Base-by-base conservation (phyloP, 352 stramenopile species). In the Peronospora belbahrii region DNA sequence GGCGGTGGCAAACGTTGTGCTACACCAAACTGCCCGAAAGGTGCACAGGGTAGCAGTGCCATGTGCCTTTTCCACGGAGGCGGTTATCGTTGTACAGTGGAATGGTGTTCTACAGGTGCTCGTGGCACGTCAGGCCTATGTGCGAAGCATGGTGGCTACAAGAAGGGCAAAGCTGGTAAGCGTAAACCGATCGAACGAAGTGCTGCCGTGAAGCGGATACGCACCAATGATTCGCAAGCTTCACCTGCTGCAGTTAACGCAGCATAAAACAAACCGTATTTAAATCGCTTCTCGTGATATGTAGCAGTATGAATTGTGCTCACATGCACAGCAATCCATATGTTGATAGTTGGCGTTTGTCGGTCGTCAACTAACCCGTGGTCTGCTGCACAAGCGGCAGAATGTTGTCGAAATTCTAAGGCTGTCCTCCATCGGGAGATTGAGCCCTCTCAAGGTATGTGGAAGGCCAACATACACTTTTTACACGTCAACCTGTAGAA, bases 371-470 rank as follows among this genome's bases (percentile, higher is more conserved):
- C 32, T 91, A 78, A 4, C 78, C 80, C 0, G 79, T 78, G 4
- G 74, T 85, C 56, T 84, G 72, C 17, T 90, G 78, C 33, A 91
- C 48, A 45, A 67, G 65, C 0, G 79, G 78, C 31, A 89, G 73
- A 17, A 47, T 59, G 42, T 84, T 86, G 62, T 95, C n/a, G 83
- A 18, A 95, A 82, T 38, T 95, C 85, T 74, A 79, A 95, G 7
- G 80, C 81, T 8, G 80, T 89, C 25, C 84, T n/a, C 66, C 63
- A 90, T 87, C 6, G 85, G 85, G 51, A 85, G 95, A 31, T 95
- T 85, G 1, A 95, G n/a, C n/a, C n/a, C n/a, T n/a, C n/a, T n/a
- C 79, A 45, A 95, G 85, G 56, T 95, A 95, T 42, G 71, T 85
- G 43, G 17, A 11, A 50, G n/a, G 6, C 33, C n/a, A 35, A 35